These are phyloP conservation scores for Naganishia vishniacii DNA, from an alignment of 768 basidiomycete genomes.

Conservation along the genomic window DNA sequence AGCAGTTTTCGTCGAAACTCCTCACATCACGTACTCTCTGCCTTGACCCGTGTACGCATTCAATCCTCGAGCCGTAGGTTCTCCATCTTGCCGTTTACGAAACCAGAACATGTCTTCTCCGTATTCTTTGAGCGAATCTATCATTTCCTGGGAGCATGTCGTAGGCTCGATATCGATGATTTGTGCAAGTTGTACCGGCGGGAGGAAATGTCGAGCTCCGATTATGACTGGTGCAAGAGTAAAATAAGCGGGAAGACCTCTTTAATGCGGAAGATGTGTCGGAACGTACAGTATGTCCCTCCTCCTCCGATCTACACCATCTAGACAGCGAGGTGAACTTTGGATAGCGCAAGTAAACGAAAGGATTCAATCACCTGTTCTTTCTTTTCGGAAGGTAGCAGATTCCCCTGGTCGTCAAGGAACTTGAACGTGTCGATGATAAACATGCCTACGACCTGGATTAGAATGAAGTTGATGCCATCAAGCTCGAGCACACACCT, in stretches of 20 bases:
- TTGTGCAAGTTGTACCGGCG: slow-evolving; percentile 7
- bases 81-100: slow-evolving; percentile 16
- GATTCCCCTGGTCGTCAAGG: slow-evolving; percentile 10
- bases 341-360: not conserved
- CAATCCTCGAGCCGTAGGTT: slow-evolving; percentile 4
- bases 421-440: slow-evolving; percentile 26
- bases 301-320: slow-evolving; percentile 22
- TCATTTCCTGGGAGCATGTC: not conserved
- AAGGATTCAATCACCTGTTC: slow-evolving; percentile 2
- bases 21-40: slow-evolving; percentile 22
- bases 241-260: too few relatives aligned
- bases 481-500: too few relatives aligned
- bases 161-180: slow-evolving; percentile 12
- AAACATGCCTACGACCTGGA: slow-evolving; percentile 30
- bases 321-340: not conserved
- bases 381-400: not conserved
- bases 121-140: not conserved
- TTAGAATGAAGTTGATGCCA: too few relatives aligned
- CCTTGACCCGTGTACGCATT: slow-evolving; percentile 27
- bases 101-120: slow-evolving; percentile 28
- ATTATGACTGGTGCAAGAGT: slow-evolving; percentile 10
- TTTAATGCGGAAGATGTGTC: not conserved
- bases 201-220: slow-evolving; percentile 24
- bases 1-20: too few relatives aligned
- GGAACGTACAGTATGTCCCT: slow-evolving; percentile 26